Evolutionary conservation across 768 basidiomycete species (phyloP).

Genomic region (Phaeolepiota aurea): DNA sequence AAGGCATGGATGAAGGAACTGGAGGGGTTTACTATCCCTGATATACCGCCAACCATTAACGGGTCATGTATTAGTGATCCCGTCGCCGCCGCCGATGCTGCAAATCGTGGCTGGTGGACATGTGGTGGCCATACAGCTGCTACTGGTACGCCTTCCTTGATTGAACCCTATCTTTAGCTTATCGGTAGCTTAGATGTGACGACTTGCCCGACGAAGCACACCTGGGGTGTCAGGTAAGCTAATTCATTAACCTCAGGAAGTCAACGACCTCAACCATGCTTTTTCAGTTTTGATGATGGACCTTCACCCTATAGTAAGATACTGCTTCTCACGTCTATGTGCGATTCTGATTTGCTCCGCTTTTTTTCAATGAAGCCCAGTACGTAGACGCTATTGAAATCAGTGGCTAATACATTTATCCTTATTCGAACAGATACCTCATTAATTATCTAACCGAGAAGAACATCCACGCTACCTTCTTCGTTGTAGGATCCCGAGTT

Average conservation of each 20-base stretch:
- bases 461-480: constrained; percentile 77
- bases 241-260: not conserved
- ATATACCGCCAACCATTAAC: constrained; percentile 51
- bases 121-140: constrained; percentile 64
- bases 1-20: constrained; percentile 70
- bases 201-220: constrained; percentile 56
- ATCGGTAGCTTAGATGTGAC: constrained; percentile 39
- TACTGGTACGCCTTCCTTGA: constrained; percentile 23
- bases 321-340: not conserved
- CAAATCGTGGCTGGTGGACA: constrained; percentile 84
- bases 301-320: constrained; percentile 76
- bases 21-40: constrained; percentile 60
- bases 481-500: constrained; percentile 81
- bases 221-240: constrained; percentile 64
- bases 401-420: constrained; percentile 1
- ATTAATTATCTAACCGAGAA: constrained; percentile 63
- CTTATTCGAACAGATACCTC: constrained; percentile 38
- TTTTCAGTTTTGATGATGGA: constrained; percentile 72
- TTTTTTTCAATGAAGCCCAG: constrained; percentile 36
- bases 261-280: constrained; percentile 2
- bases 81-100: constrained; percentile 42
- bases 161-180: not conserved
- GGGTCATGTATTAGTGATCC: constrained; percentile 64
- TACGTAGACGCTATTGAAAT: constrained; percentile 16
- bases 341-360: constrained; percentile 1